phyloP scores from a whole-genome alignment of 129 eudicot genomes.

The carrot (Daucus carota) region DNA sequence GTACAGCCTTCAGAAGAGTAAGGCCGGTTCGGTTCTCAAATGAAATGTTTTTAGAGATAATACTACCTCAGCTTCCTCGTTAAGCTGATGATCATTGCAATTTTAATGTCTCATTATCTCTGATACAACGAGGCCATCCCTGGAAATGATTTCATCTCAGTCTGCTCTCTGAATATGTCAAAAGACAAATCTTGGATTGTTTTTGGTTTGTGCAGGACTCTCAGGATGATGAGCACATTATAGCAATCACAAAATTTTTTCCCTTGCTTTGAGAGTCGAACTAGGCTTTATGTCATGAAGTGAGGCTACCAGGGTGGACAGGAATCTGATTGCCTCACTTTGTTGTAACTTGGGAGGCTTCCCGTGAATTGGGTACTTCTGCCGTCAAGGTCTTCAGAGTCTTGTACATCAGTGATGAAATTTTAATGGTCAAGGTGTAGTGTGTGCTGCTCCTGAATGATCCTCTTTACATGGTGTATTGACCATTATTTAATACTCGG shows the following conservation, averaged over 20 bases:
- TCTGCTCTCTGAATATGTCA: constrained; percentile 39
- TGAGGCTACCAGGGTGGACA: constrained; percentile 53
- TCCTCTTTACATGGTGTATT: neutral
- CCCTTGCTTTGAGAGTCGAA: constrained; percentile 64
- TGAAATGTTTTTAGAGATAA: constrained; percentile 12
- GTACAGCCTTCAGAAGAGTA: constrained; percentile 63
- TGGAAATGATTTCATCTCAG: constrained; percentile 49
- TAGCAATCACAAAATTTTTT: constrained; percentile 49
- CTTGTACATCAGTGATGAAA: too few relatives aligned
- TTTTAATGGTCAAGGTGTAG: neutral
- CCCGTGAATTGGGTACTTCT: constrained; percentile 54
- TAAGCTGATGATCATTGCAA: constrained; percentile 45
- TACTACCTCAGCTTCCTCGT: constrained; percentile 46
- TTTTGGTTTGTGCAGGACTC: constrained; percentile 48
- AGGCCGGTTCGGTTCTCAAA: neutral
- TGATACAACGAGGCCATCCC: constrained; percentile 32
- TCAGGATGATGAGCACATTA: constrained; percentile 38
- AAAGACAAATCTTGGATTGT: constrained; percentile 31
- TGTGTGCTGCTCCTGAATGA: neutral
- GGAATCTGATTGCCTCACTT: constrained; percentile 41
- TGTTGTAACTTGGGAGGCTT: constrained; percentile 52
- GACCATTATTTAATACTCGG: neutral
- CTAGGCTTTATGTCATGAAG: constrained; percentile 59
- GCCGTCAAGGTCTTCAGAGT: constrained; percentile 46
- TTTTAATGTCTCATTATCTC: constrained; percentile 63